Evolutionary conservation across 1,139 yeast genomes (phyloP).

Genomic region (Scheffersomyces lignicola): DNA sequence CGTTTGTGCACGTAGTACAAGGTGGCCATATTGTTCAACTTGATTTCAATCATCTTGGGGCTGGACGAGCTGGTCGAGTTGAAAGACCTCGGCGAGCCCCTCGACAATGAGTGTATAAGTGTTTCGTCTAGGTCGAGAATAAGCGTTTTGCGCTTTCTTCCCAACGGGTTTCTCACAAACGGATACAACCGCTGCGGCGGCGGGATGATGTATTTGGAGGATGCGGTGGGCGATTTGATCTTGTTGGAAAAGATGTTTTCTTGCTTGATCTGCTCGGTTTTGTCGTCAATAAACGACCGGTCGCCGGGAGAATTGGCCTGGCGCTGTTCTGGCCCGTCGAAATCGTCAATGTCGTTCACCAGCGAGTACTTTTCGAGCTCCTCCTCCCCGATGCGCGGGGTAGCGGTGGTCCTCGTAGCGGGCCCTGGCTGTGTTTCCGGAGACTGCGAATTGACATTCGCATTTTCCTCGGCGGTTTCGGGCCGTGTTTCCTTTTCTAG

Average conservation of each 20-base stretch:
- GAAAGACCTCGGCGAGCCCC: slow-evolving; percentile 51
- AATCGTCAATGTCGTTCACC: background rate
- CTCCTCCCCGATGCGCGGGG: slow-evolving; percentile 2
- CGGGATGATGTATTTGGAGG: slow-evolving; percentile 49
- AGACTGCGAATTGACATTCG: background rate
- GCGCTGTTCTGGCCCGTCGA: background rate
- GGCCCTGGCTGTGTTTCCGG: background rate
- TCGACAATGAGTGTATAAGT: slow-evolving; percentile 81
- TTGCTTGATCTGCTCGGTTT: slow-evolving; percentile 43
- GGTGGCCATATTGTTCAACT: slow-evolving; percentile 66
- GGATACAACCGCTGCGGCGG: slow-evolving; percentile 50
- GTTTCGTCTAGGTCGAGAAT: slow-evolving; percentile 93
- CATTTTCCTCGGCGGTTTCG: background rate
- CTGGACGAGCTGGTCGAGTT: slow-evolving; percentile 52
- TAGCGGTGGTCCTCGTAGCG: background rate
- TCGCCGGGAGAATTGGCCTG: slow-evolving; percentile 2
- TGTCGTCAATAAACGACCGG: slow-evolving; percentile 26
- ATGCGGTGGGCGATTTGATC: slow-evolving; percentile 58
- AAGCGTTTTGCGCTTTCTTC: slow-evolving; percentile 58
- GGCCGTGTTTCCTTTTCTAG: slow-evolving; percentile 8
- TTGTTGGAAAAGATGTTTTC: slow-evolving; percentile 43
- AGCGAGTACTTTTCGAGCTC: background rate
- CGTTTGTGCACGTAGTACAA: slow-evolving; percentile 88
- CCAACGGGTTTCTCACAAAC: slow-evolving; percentile 41
- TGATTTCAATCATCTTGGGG: slow-evolving; percentile 83